Conservation (phyloP, 2,329 filamentous ascomycete genomes). For the Colletotrichum zoysiae region DNA sequence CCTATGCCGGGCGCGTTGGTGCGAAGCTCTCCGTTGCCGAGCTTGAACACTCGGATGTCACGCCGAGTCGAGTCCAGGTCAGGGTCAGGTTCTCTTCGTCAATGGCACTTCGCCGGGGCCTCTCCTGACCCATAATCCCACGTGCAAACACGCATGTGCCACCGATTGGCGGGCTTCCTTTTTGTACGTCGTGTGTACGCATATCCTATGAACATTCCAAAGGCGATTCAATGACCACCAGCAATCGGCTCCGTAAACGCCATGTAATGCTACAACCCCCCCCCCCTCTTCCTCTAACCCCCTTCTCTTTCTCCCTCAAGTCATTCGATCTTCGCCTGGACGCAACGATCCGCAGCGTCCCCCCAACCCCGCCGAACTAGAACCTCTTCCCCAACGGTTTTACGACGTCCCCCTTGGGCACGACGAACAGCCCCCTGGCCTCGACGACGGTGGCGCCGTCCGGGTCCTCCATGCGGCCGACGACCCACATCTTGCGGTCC, state of each 20-base stretch:
- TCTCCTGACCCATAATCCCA: neutral
- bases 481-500: constrained; percentile 39
- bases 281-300: neutral
- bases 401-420: constrained; percentile 34
- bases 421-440: constrained; percentile 39
- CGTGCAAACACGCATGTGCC: neutral
- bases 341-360: too few relatives aligned
- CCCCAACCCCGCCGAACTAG: neutral
- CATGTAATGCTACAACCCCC: neutral
- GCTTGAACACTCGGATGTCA: neutral
- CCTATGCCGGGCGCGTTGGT: too few relatives aligned
- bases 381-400: constrained; percentile 34
- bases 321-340: neutral
- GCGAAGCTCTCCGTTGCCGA: too few relatives aligned
- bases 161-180: neutral
- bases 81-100: too few relatives aligned
- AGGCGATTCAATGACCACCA: neutral
- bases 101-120: neutral
- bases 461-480: constrained; percentile 32
- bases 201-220: neutral
- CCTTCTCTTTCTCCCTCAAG: neutral
- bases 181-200: neutral
- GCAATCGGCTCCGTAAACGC: constrained; percentile 10
- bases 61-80: too few relatives aligned
- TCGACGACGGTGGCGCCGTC: constrained; percentile 23